Conservation (phyloP, 179 eudicot genomes). For the Silene coronaria region DNA sequence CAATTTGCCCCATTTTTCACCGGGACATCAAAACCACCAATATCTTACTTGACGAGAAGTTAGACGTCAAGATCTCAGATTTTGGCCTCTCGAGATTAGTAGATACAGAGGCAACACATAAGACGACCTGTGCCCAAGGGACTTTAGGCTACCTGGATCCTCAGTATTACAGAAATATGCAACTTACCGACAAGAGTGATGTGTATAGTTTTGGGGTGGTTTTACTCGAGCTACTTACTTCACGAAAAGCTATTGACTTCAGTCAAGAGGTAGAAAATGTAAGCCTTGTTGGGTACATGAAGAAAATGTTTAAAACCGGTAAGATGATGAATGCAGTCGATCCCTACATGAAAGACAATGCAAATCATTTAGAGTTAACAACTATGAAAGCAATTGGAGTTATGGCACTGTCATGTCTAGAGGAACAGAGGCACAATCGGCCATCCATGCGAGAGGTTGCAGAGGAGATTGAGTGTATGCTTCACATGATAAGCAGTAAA, state of each 20-base stretch:
- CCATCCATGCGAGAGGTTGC: slow-evolving; percentile 47
- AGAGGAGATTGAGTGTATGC: slow-evolving; percentile 49
- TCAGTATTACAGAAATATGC: slow-evolving; percentile 53
- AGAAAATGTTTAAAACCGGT: slow-evolving; percentile 22
- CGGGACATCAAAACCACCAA: slow-evolving; percentile 64
- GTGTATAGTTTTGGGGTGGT: slow-evolving; percentile 67
- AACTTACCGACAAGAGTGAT: slow-evolving; percentile 62
- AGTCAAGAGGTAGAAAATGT: slow-evolving; percentile 39
- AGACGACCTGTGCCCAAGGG: slow-evolving; percentile 69
- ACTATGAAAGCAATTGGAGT: slow-evolving; percentile 29
- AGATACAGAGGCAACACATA: slow-evolving; percentile 47
- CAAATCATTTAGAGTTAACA: slow-evolving; percentile 17
- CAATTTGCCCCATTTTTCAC: slow-evolving; percentile 44
- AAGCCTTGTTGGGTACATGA: slow-evolving; percentile 40
- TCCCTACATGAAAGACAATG: slow-evolving; percentile 25
- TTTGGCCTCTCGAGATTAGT: slow-evolving; percentile 63
- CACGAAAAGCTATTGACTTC: slow-evolving; percentile 44
- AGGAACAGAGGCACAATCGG: slow-evolving; percentile 39
- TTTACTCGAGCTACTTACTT: slow-evolving; percentile 43
- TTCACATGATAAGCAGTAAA: slow-evolving; percentile 32
- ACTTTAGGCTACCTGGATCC: slow-evolving; percentile 75
- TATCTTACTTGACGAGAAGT: slow-evolving; percentile 44
- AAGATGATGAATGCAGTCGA: slow-evolving; percentile 37
- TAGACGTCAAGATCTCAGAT: slow-evolving; percentile 61
- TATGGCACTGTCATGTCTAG: slow-evolving; percentile 40